Conservation (phyloP, 2,329 filamentous ascomycete species). For the Alternaria ventricosa region DNA sequence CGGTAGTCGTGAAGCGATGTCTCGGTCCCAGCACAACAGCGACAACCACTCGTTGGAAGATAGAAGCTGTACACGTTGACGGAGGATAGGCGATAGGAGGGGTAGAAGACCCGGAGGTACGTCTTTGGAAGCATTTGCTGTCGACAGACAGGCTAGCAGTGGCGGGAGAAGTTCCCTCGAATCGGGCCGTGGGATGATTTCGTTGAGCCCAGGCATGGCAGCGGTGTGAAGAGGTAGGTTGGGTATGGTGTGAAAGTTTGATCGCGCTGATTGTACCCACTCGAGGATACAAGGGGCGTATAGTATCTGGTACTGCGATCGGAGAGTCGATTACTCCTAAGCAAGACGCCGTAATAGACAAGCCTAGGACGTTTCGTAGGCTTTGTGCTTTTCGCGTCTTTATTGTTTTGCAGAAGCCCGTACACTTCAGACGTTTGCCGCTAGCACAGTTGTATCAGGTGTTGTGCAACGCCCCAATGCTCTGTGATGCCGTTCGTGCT, state of each 20-base stretch:
- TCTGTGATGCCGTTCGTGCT: not conserved
- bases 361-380: not conserved
- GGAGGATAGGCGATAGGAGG: slow-evolving; percentile 67
- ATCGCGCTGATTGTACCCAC: not conserved
- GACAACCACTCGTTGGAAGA: slow-evolving; percentile 73
- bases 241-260: not conserved
- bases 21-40: slow-evolving; percentile 71
- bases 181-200: slow-evolving; percentile 62
- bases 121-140: slow-evolving; percentile 64
- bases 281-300: not conserved
- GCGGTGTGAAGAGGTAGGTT: not conserved
- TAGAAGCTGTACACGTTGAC: slow-evolving; percentile 68
- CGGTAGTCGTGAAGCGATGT: slow-evolving; percentile 64
- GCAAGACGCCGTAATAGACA: not conserved
- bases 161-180: slow-evolving; percentile 65
- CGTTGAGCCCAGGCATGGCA: slow-evolving; percentile 55
- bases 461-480: slow-evolving; percentile 1
- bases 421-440: not conserved
- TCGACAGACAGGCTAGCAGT: slow-evolving; percentile 68
- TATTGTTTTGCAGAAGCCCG: not conserved
- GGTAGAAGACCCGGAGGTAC: slow-evolving; percentile 67
- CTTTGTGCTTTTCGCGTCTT: slow-evolving; percentile 3
- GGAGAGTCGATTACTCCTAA: not conserved
- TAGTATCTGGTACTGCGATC: not conserved
- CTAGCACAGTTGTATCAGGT: not conserved